Percentiles rank a stretch among this genome's conserved stretches.
These are phyloP conservation scores for Abrus pulchellus DNA, from an alignment of 306 rosid species.

Conservation along the genomic window DNA sequence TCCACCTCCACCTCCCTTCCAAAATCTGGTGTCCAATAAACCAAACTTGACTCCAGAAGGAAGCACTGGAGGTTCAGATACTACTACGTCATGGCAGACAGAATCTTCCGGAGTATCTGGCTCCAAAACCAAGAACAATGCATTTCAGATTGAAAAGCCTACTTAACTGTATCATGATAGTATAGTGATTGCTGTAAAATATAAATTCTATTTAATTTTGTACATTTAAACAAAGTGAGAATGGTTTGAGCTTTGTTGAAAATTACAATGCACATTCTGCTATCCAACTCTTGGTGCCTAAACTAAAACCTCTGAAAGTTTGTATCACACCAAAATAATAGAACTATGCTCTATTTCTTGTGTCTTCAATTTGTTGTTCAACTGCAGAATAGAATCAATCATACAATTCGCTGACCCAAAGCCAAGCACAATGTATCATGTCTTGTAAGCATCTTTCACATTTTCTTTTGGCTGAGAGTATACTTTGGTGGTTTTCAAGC, in stretches of 20 bases:
- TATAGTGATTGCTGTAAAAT: neutral
- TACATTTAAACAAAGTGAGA: neutral
- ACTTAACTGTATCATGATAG: neutral
- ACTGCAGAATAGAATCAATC: neutral
- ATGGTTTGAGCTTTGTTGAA: neutral
- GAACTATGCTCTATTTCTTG: no score
- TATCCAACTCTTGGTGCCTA: neutral
- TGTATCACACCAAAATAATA: neutral
- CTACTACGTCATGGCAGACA: constrained; percentile 37
- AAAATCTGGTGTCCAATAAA: constrained; percentile 42
- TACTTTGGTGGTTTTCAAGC: neutral
- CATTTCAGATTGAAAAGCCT: constrained; percentile 50
- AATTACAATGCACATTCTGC: neutral
- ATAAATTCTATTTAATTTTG: neutral
- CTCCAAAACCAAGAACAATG: neutral
- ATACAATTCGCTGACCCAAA: neutral
- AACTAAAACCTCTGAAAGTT: neutral
- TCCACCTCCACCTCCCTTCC: constrained; percentile 61
- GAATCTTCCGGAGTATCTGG: neutral
- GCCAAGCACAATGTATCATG: neutral
- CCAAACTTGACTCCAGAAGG: constrained; percentile 31
- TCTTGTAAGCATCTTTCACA: neutral
- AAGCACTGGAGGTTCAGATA: constrained; percentile 37
- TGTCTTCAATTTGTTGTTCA: neutral
- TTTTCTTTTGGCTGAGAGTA: neutral